Conservation (phyloP, 306 rosid species). For the Citrullus amarus region DNA sequence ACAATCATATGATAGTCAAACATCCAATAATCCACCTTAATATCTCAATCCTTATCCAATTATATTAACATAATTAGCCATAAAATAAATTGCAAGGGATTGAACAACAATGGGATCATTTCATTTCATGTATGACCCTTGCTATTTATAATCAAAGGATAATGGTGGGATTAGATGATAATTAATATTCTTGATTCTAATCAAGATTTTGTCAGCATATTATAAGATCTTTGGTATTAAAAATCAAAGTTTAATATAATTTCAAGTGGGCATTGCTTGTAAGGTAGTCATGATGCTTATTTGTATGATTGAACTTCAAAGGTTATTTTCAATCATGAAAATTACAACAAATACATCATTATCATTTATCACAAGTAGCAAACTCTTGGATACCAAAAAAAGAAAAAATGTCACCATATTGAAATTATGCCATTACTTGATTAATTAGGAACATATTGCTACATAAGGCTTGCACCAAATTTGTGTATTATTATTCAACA, state of each 20-base stretch:
- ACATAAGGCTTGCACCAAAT: neutral
- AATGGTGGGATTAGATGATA: constrained; percentile 1
- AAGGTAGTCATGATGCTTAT: constrained; percentile 6
- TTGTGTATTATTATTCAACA: neutral
- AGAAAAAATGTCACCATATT: neutral
- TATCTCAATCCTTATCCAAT: neutral
- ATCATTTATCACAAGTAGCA: neutral
- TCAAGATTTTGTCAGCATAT: neutral
- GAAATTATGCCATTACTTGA: neutral
- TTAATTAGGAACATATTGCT: neutral
- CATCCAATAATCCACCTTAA: neutral
- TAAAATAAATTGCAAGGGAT: neutral
- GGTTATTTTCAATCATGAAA: constrained; percentile 1
- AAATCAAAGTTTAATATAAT: neutral
- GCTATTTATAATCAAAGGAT: neutral
- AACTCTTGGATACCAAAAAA: neutral
- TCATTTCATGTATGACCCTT: neutral
- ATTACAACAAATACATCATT: neutral
- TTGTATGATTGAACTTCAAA: constrained; percentile 9
- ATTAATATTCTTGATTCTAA: neutral
- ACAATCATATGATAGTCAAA: constrained; percentile 2
- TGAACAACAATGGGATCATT: neutral
- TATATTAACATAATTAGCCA: constrained; percentile 1
- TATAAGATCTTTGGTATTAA: neutral
- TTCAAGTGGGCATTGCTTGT: neutral